A percentile compares a stretch with the other conserved stretches of the same genome.
Evolutionary conservation across 805 yeast species (phyloP).

Genomic region (Metahyphopichia silvanorum): DNA sequence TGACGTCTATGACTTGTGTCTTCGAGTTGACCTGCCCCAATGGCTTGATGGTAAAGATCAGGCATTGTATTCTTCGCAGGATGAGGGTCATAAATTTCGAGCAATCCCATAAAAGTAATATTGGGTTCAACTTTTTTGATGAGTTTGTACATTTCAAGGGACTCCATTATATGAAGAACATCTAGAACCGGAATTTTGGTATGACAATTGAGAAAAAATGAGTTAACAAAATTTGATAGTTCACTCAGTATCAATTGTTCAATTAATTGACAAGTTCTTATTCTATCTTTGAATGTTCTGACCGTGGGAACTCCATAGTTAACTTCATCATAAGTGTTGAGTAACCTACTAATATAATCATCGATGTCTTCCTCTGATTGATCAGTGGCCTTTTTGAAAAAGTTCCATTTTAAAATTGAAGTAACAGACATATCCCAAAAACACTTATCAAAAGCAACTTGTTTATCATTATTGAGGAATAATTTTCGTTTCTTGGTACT

Average conservation of each 20-base stretch:
- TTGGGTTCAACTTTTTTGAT: constrained; percentile 14
- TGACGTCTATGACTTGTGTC: constrained; percentile 14
- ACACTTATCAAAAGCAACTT: constrained; percentile 9
- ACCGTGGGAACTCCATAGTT: neutral
- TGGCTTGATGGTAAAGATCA: constrained; percentile 8
- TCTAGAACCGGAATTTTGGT: constrained; percentile 32
- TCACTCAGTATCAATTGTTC: constrained; percentile 17
- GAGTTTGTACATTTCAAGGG: constrained; percentile 21
- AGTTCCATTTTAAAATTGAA: constrained; percentile 27
- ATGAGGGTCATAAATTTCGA: constrained; percentile 9
- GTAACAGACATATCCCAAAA: constrained; percentile 36
- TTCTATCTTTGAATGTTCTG: constrained; percentile 10
- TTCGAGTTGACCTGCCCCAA: constrained; percentile 11
- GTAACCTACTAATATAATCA: constrained; percentile 7
- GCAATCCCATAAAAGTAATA: constrained; percentile 15
- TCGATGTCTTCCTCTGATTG: constrained; percentile 9
- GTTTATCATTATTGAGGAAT: neutral
- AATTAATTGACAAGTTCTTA: constrained; percentile 8
- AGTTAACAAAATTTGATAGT: constrained; percentile 18
- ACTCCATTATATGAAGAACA: constrained; percentile 24
- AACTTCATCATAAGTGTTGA: constrained; percentile 10
- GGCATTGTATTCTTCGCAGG: constrained; percentile 7
- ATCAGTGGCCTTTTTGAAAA: constrained; percentile 12
- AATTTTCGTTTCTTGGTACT: neutral
- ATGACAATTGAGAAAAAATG: constrained; percentile 29